phyloP scores from a whole-genome alignment of 495 filamentous ascomycete species.

The Cairneyella variabilis region DNA sequence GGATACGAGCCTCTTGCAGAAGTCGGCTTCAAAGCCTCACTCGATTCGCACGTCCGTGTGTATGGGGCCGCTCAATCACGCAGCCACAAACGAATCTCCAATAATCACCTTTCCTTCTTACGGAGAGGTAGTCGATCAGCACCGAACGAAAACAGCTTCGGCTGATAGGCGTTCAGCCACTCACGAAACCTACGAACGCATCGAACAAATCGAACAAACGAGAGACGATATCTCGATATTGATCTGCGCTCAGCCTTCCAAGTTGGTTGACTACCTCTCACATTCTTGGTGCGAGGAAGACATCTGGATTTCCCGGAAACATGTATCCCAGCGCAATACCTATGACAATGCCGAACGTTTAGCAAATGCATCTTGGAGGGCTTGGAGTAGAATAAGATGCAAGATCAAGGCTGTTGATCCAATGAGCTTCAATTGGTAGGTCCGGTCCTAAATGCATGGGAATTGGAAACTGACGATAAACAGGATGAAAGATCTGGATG shows the following conservation, averaged over 20 bases:
- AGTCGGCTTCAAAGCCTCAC: too few species aligned
- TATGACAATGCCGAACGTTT: slow-evolving; percentile 78
- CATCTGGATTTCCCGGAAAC: slow-evolving; percentile 94
- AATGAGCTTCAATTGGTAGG: slow-evolving; percentile 17
- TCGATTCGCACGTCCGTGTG: too few species aligned
- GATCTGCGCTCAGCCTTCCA: slow-evolving; percentile 72
- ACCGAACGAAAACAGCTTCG: too few species aligned
- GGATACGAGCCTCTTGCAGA: too few species aligned
- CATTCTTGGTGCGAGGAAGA: slow-evolving; percentile 95
- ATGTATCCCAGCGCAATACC: slow-evolving; percentile 69
- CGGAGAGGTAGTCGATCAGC: too few species aligned
- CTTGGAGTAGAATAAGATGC: slow-evolving; percentile 90
- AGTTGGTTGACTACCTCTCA: slow-evolving; percentile 93
- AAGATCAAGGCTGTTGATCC: slow-evolving; percentile 57
- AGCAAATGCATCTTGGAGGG: slow-evolving; percentile 96
- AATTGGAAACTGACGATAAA: slow-evolving; percentile 3
- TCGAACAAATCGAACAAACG: slow-evolving; percentile 41
- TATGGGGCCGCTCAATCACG: too few species aligned
- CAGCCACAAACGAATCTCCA: too few species aligned
- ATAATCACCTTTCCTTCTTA: too few species aligned
- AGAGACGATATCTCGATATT: slow-evolving; percentile 88
- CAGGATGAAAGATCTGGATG: slow-evolving; percentile 93
- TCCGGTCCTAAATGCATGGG: too few species aligned
- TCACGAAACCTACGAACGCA: too few species aligned
- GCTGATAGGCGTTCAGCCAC: too few species aligned